Percentiles rank a stretch among this genome's conserved stretches.
These are phyloP conservation scores for Eleusine coracana DNA, from an alignment of 176 grass and related monocot genomes.

Conservation along the genomic window DNA sequence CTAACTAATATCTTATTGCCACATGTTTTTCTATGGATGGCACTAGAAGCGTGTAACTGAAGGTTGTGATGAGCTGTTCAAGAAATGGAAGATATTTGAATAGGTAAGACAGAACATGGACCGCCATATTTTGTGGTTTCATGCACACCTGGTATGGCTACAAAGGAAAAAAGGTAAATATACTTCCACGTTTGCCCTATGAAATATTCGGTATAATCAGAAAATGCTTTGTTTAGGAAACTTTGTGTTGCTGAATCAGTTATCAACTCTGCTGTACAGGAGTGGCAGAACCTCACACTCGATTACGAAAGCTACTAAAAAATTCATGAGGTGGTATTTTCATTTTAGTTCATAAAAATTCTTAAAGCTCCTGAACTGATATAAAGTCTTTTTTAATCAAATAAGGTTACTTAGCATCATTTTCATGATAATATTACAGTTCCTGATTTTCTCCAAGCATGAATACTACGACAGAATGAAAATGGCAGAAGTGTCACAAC, in stretches of 20 bases:
- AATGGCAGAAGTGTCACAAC: neutral
- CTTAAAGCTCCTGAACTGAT: neutral
- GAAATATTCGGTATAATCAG: neutral
- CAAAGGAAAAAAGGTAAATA: neutral
- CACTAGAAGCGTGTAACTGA: neutral
- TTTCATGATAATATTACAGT: conserved; percentile 18
- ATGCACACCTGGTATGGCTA: neutral
- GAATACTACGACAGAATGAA: neutral
- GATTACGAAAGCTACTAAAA: neutral
- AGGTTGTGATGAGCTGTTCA: neutral
- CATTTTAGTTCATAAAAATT: neutral
- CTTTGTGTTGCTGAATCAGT: neutral
- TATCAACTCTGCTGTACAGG: neutral
- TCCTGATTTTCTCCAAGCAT: neutral
- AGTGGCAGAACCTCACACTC: neutral
- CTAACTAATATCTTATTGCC: neutral
- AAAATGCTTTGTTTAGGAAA: neutral
- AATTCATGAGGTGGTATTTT: neutral
- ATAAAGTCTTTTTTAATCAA: conserved; percentile 1
- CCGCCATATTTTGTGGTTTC: neutral
- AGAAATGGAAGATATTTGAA: neutral
- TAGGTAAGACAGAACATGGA: neutral
- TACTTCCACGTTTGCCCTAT: neutral
- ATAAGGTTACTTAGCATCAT: neutral
- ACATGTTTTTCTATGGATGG: neutral